Conservation (phyloP, 306 rosid species). For the Carpinus viminea region DNA sequence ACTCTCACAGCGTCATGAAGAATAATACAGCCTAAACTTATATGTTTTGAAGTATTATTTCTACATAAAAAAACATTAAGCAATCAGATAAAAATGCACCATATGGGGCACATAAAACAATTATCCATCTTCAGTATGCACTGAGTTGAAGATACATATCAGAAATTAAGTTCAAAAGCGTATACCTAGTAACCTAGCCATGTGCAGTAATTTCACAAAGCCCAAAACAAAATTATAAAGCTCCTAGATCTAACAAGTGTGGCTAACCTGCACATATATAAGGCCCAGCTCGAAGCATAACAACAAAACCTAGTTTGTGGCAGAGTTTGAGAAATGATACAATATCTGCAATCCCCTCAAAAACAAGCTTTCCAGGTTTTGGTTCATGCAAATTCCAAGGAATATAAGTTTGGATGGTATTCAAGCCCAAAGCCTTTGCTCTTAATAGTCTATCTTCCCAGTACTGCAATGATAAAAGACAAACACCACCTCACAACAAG, state of each 20-base stretch:
- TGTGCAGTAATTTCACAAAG: constrained; percentile 8
- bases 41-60: not conserved
- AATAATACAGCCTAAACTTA: not conserved
- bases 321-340: constrained; percentile 73
- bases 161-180: constrained; percentile 2
- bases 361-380: constrained; percentile 59
- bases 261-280: constrained; percentile 82
- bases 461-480: constrained; percentile 53
- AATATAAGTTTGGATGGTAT: constrained; percentile 84
- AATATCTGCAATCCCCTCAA: constrained; percentile 77
- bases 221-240: constrained; percentile 2
- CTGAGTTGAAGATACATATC: constrained; percentile 6
- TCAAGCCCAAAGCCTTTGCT: constrained; percentile 94
- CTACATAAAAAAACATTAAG: not conserved
- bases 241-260: constrained; percentile 15
- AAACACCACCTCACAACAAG: constrained; percentile 24
- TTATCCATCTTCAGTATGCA: not conserved
- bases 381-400: constrained; percentile 98
- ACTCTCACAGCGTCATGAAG: not conserved
- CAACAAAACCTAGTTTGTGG: constrained; percentile 71
- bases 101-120: not conserved
- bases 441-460: constrained; percentile 94
- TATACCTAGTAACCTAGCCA: not conserved
- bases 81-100: not conserved
- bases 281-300: constrained; percentile 93